Percentiles rank a stretch among this genome's conserved stretches.
phyloP scores from a whole-genome alignment of 2,329 filamentous ascomycete species.

The Beauveria varroae region DNA sequence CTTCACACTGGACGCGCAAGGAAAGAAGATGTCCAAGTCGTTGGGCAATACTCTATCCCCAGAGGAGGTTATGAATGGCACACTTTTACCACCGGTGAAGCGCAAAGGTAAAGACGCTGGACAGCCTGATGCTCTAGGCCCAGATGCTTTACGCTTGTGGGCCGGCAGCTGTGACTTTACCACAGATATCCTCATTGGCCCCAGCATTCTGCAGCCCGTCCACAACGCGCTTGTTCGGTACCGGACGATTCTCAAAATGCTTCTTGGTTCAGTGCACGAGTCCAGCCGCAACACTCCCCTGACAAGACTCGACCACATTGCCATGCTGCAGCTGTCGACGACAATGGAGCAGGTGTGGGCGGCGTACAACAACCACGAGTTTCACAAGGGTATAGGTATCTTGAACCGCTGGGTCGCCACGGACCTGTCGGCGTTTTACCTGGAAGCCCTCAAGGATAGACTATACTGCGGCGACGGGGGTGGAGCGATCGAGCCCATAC shows the following conservation, averaged over 20 bases:
- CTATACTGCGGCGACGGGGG: conserved; percentile 74
- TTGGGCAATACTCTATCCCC: conserved; percentile 82
- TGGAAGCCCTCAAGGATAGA: conserved; percentile 86
- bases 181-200: conserved; percentile 74
- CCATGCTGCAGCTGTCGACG: conserved; percentile 64
- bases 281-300: conserved; percentile 43
- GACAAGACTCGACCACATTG: conserved; percentile 63
- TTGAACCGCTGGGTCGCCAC: conserved; percentile 76
- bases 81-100: conserved; percentile 63
- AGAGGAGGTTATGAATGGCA: conserved; percentile 76
- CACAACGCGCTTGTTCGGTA: conserved; percentile 78
- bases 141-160: conserved; percentile 86
- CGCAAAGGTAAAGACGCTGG: conserved; percentile 42
- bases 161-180: conserved; percentile 89
- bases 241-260: conserved; percentile 81
- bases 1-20: conserved; percentile 80
- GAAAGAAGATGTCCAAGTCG: conserved; percentile 99
- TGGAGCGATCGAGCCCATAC: conserved; percentile 58
- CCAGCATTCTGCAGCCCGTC: conserved; percentile 66
- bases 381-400: conserved; percentile 65
- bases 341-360: conserved; percentile 57
- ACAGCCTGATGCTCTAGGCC: conserved; percentile 64
- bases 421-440: conserved; percentile 87
- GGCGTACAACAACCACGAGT: conserved; percentile 67
- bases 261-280: conserved; percentile 66